These are phyloP conservation scores for Priceomyces carsonii DNA, from an alignment of 805 yeast genomes.

Conservation along the genomic window DNA sequence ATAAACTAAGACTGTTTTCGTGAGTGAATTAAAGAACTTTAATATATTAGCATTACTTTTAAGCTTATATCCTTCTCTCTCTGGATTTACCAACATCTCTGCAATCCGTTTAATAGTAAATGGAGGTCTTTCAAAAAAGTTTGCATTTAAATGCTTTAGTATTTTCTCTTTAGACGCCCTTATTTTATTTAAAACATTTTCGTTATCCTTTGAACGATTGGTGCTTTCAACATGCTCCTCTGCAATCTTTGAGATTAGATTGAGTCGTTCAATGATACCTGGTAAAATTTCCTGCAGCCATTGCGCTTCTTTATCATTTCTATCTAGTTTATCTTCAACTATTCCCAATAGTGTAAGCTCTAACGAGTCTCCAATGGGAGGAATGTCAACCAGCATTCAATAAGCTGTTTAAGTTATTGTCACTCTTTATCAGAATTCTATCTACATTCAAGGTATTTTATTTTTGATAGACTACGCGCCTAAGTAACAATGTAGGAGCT, in stretches of 20 bases:
- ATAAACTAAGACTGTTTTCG: constrained; percentile 29
- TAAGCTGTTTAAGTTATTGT: too few species aligned
- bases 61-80: constrained; percentile 30
- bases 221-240: constrained; percentile 9
- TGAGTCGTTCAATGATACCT: constrained; percentile 9
- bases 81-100: constrained; percentile 47
- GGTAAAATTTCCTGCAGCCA: constrained; percentile 14
- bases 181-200: constrained; percentile 1
- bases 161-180: constrained; percentile 18
- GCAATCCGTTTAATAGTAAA: constrained; percentile 50
- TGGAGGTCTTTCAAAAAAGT: constrained; percentile 41
- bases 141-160: constrained; percentile 29
- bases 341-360: not conserved
- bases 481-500: too few species aligned
- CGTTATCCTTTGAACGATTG: constrained; percentile 1
- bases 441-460: too few species aligned
- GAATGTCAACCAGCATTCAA: constrained; percentile 4
- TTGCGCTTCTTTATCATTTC: constrained; percentile 1
- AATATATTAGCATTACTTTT: constrained; percentile 25
- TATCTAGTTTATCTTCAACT: constrained; percentile 5
- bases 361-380: constrained; percentile 6
- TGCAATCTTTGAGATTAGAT: constrained; percentile 8
- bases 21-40: constrained; percentile 49
- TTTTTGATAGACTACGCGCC: too few species aligned
- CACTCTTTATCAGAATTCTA: too few species aligned